Conservation (phyloP, 768 basidiomycete genomes). For the Boletellus emodensis region DNA sequence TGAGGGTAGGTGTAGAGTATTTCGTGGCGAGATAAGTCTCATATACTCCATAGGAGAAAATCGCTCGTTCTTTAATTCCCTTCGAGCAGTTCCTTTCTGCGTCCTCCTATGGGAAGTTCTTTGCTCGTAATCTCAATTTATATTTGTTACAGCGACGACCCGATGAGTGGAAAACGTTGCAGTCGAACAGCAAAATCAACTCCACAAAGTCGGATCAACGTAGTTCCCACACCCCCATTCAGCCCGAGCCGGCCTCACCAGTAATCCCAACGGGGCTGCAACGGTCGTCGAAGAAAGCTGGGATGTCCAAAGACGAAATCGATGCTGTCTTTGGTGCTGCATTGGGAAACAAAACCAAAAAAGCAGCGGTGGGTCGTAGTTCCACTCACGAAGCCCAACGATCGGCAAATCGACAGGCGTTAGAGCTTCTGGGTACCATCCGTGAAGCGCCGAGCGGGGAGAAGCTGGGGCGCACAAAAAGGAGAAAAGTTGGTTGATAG, state of each 20-base stretch:
- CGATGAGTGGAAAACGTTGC: conserved; percentile 78
- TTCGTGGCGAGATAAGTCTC: conserved; percentile 3
- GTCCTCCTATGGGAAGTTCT: conserved; percentile 86
- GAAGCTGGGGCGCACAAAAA: conserved; percentile 32
- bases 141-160: conserved; percentile 74
- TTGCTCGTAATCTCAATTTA: conserved; percentile 73
- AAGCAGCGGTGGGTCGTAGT: conserved; percentile 38
- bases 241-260: background rate
- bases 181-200: conserved; percentile 41
- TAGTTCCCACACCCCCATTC: conserved; percentile 13
- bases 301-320: conserved; percentile 58
- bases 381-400: conserved; percentile 10
- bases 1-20: conserved; percentile 56
- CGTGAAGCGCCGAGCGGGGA: conserved; percentile 51
- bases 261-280: conserved; percentile 4
- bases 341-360: conserved; percentile 58
- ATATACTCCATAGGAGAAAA: conserved; percentile 66
- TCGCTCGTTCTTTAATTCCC: conserved; percentile 73
- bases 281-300: conserved; percentile 47
- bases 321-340: conserved; percentile 63
- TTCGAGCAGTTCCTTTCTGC: conserved; percentile 69
- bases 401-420: conserved; percentile 37
- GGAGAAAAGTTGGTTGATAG: conserved; percentile 16
- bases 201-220: conserved; percentile 9
- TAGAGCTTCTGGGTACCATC: conserved; percentile 57